Evolutionary conservation across 2,329 filamentous ascomycete genomes (phyloP), one percentile per base, ranked within the genome.

Genomic region (Hypoxylon sp.): DNA sequence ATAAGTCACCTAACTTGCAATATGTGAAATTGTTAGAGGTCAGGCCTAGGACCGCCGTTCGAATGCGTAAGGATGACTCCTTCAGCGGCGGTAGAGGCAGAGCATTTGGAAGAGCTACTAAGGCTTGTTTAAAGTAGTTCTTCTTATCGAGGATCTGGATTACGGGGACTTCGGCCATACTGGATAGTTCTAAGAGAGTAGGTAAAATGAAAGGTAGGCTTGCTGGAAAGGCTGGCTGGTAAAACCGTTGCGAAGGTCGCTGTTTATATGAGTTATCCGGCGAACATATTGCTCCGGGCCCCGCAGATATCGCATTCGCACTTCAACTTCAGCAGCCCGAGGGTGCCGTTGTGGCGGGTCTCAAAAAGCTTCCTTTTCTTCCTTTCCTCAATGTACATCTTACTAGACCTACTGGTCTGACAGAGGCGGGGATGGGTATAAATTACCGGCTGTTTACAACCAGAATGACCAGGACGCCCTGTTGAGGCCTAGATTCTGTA

Each of bases 21-120:
- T 81, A 80, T 5, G 72, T 75, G 60, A 79, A 74, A 68, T 80
- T 80, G 71, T 80, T 81, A 36, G 74, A 67, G 1, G 78, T 78
- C 0, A 80, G 71, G 21, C 70, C 68, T 9, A 80, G 49, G 1
- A 79, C 70, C 7, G 67, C 51, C 2, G 77, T 76, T 23, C 73
- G 74, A 5, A 77, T 63, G 17, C 76, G 75, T 13, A 81, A 63
- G 10, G 77, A 79, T 2, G 75, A 78, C 1, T 73, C 60, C 1
- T 59, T 66, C 0, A 79, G 63, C 0, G 75, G 61, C 1, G 73
- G 69, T 28, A 75, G 72, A 17, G 75, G 72, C 2, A 76, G 46
- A 5, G 66, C 72, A 23, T 55, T 17, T 13, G 75, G 76, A 5
- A 77, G 60, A 0, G 72, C 17, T 14, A 78, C 68, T 1, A 78